These are phyloP conservation scores for Caryopteris hybrid DNA, from an alignment of 305 asterid species.

Conservation along the genomic window DNA sequence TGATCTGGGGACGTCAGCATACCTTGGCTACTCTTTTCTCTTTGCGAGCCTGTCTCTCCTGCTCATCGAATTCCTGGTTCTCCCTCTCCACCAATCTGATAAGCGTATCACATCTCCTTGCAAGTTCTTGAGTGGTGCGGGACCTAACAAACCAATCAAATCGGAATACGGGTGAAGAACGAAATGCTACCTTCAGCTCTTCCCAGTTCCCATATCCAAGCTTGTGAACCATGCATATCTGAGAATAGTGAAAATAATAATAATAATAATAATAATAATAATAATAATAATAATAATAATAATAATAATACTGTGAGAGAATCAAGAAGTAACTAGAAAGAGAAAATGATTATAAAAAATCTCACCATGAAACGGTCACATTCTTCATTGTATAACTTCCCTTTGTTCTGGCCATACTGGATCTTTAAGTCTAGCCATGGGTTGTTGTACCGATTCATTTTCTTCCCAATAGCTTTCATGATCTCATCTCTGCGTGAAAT, in stretches of 20 bases:
- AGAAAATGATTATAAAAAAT: background rate
- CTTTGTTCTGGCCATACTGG: conserved; percentile 97
- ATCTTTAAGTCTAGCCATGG: conserved; percentile 91
- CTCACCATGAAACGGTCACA: conserved; percentile 94
- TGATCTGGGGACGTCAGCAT: background rate
- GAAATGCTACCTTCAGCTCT: conserved; percentile 92
- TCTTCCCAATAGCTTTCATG: conserved; percentile 88
- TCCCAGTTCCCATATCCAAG: conserved; percentile 99
- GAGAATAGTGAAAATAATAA: conserved; percentile 8
- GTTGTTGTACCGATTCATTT: conserved; percentile 91
- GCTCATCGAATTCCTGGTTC: conserved; percentile 92
- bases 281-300: background rate
- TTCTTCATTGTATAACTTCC: conserved; percentile 95
- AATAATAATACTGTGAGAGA: background rate
- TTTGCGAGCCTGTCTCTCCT: conserved; percentile 95
- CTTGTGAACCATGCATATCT: conserved; percentile 98
- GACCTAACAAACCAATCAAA: conserved; percentile 99
- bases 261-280: background rate
- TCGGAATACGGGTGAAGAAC: conserved; percentile 87
- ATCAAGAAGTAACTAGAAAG: background rate
- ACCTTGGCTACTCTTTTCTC: conserved; percentile 95
- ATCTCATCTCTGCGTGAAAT: conserved; percentile 88
- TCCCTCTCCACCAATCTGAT: conserved; percentile 91
- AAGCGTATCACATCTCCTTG: conserved; percentile 98
- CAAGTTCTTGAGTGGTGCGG: conserved; percentile 97